These are phyloP conservation scores for Ophiostoma ulmi DNA, from an alignment of 2,329 filamentous ascomycete genomes.

Conservation along the genomic window DNA sequence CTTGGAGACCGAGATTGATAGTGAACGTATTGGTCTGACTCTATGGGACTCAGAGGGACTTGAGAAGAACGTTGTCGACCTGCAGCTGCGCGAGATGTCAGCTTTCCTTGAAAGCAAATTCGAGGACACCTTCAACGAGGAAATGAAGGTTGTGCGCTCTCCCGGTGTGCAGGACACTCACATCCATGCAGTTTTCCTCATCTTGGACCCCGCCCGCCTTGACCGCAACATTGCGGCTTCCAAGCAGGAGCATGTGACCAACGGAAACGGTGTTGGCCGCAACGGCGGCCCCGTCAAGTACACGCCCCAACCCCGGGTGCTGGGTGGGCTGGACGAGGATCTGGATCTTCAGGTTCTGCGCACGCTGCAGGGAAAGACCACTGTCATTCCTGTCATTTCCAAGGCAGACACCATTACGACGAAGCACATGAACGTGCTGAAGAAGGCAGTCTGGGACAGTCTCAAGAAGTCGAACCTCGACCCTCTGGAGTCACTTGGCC, in stretches of 20 bases:
- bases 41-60: slow-evolving; percentile 95
- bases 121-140: slow-evolving; percentile 93
- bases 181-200: slow-evolving; percentile 89
- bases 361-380: slow-evolving; percentile 85
- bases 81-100: slow-evolving; percentile 87
- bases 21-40: slow-evolving; percentile 84
- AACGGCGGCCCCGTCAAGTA: slow-evolving; percentile 47
- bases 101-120: slow-evolving; percentile 96
- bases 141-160: slow-evolving; percentile 93
- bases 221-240: slow-evolving; percentile 73
- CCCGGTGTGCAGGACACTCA: slow-evolving; percentile 93
- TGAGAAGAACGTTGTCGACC: slow-evolving; percentile 90
- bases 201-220: slow-evolving; percentile 81
- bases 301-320: slow-evolving; percentile 39
- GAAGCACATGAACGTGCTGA: slow-evolving; percentile 86
- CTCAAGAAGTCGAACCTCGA: slow-evolving; percentile 82
- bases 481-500: slow-evolving; percentile 76
- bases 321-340: slow-evolving; percentile 76
- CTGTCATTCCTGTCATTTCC: slow-evolving; percentile 88
- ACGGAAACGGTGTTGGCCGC: slow-evolving; percentile 42
- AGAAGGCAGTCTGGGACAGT: slow-evolving; percentile 83
- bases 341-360: slow-evolving; percentile 87
- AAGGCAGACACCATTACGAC: slow-evolving; percentile 97
- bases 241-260: slow-evolving; percentile 40
- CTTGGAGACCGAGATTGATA: slow-evolving; percentile 89